Evolutionary conservation across 192 early-diverging fungal species (phyloP).

Genomic region (Coemansia sp.): DNA sequence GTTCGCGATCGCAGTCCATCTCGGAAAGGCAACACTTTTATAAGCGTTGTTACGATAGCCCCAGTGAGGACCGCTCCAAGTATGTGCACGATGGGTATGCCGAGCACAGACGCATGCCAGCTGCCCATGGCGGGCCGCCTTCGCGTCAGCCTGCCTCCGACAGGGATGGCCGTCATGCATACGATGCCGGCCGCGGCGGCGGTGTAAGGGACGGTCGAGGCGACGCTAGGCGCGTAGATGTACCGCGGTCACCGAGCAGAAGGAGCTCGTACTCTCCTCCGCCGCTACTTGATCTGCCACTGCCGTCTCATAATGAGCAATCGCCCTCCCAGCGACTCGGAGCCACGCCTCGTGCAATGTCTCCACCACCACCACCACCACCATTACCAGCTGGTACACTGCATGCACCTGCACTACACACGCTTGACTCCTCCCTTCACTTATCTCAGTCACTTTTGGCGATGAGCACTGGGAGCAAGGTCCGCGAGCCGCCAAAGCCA

Average conservation of each 20-base stretch:
- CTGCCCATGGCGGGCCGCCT: not conserved
- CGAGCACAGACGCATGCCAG: not conserved
- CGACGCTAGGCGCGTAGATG: not conserved
- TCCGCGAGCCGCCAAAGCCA: not conserved
- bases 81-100: not conserved
- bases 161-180: not conserved
- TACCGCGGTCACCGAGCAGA: conserved; percentile 2
- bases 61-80: not conserved
- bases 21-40: conserved; percentile 3
- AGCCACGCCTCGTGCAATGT: not conserved
- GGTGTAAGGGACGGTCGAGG: not conserved
- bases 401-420: not conserved
- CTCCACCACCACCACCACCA: conserved; percentile 10
- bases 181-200: conserved; percentile 12
- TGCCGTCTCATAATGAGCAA: not conserved
- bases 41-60: conserved; percentile 10
- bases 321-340: not conserved
- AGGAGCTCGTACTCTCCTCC: conserved; percentile 13
- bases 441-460: conserved; percentile 3
- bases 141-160: not conserved
- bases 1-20: conserved; percentile 18
- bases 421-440: conserved; percentile 2
- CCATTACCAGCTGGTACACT: conserved; percentile 7
- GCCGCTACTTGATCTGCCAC: not conserved
- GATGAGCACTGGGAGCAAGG: not conserved